A percentile compares a stretch with the other conserved stretches of the same genome.
phyloP scores from a whole-genome alignment of 345 rosid species.

The Dipteronia sinensis region DNA sequence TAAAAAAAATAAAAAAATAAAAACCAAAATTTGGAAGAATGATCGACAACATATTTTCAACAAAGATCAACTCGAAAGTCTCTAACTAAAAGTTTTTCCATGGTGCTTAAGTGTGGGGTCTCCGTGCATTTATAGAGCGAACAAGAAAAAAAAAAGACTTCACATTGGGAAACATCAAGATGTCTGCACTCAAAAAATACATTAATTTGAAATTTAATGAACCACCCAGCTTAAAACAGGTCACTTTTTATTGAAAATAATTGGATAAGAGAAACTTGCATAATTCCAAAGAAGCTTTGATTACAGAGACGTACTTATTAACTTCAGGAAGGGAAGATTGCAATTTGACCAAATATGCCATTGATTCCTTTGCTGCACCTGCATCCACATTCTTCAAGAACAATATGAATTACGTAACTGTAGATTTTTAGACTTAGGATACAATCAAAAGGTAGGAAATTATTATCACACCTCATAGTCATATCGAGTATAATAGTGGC shows the following conservation, averaged over 20 bases:
- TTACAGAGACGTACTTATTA: slow-evolving; percentile 57
- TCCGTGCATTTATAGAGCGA: no score
- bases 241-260: background rate
- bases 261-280: background rate
- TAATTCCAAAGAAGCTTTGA: background rate
- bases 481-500: slow-evolving; percentile 96
- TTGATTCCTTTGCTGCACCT: slow-evolving; percentile 84
- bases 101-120: no score
- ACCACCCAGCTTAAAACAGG: background rate
- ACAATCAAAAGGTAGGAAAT: background rate
- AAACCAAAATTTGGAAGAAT: no score
- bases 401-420: slow-evolving; percentile 26
- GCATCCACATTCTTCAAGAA: slow-evolving; percentile 88
- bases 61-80: no score
- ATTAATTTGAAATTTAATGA: background rate
- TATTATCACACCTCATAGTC: slow-evolving; percentile 79
- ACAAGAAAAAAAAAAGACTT: background rate
- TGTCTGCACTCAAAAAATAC: background rate
- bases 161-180: background rate
- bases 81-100: no score
- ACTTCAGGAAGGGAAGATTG: slow-evolving; percentile 79
- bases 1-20: no score
- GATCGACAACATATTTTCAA: no score
- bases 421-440: slow-evolving; percentile 9
- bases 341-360: slow-evolving; percentile 81